Evolutionary conservation across 1,139 yeast species (phyloP).

Genomic region (Magnusiomyces tetraspermus): DNA sequence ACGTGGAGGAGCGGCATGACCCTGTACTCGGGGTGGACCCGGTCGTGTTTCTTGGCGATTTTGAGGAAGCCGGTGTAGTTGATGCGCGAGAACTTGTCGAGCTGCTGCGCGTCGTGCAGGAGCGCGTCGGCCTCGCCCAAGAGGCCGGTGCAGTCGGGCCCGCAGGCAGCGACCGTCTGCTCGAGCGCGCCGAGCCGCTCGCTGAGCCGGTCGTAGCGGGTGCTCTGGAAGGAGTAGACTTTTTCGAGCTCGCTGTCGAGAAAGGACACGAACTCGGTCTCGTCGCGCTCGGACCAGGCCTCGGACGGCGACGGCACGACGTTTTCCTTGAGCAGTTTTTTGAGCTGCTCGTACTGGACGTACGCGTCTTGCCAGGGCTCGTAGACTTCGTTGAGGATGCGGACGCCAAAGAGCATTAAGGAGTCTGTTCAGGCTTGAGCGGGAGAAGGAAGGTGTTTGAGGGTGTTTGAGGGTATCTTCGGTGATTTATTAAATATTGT

Average conservation of each 20-base stretch:
- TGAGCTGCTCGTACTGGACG: slow-evolving; percentile 67
- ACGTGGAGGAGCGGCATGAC: slow-evolving; percentile 85
- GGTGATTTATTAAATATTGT: no score
- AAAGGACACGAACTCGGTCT: slow-evolving; percentile 65
- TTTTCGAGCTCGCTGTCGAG: slow-evolving; percentile 81
- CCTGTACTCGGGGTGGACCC: slow-evolving; percentile 73
- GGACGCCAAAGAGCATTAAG: slow-evolving; percentile 78
- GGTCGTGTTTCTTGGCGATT: slow-evolving; percentile 91
- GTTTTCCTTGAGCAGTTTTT: slow-evolving; percentile 74
- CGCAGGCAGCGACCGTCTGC: slow-evolving; percentile 26
- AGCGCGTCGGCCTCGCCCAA: slow-evolving; percentile 43
- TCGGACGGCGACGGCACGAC: slow-evolving; percentile 36
- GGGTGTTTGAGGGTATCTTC: no score
- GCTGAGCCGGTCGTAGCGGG: slow-evolving; percentile 61
- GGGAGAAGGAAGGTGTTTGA: no score
- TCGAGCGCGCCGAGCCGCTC: slow-evolving; percentile 58
- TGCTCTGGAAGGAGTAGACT: slow-evolving; percentile 75
- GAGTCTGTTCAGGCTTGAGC: no score
- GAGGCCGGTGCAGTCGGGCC: no score
- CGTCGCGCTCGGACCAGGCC: slow-evolving; percentile 72
- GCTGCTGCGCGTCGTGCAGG: slow-evolving; percentile 66
- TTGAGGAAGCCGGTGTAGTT: slow-evolving; percentile 92
- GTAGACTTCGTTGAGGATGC: slow-evolving; percentile 69
- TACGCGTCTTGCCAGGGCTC: slow-evolving; percentile 85
- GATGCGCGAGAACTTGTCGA: slow-evolving; percentile 81